phyloP scores from a whole-genome alignment of 2,329 filamentous ascomycete genomes.

The Niveomyces coronatus region DNA sequence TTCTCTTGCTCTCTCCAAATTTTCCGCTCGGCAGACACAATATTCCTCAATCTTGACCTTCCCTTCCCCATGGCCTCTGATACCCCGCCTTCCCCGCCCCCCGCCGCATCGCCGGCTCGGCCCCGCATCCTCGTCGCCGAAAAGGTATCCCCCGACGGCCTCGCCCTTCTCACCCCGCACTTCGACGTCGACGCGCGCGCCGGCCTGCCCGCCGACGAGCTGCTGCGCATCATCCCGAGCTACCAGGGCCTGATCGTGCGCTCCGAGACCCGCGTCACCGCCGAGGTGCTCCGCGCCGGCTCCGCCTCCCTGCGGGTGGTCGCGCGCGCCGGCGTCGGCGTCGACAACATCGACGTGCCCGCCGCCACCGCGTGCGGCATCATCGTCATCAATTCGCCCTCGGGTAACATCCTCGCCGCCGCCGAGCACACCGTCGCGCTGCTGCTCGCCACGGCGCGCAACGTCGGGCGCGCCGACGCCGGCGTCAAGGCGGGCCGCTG shows the following conservation, averaged over 20 bases:
- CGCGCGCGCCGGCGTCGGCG: conserved; percentile 69
- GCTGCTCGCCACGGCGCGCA: conserved; percentile 62
- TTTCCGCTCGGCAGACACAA: too few species aligned
- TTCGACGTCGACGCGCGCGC: conserved; percentile 62
- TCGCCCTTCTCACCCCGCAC: conserved; percentile 54
- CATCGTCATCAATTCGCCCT: conserved; percentile 70
- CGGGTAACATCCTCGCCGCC: conserved; percentile 71
- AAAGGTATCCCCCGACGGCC: conserved; percentile 69
- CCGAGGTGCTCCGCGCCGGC: conserved; percentile 53
- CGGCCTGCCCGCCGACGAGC: conserved; percentile 50
- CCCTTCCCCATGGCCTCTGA: background rate
- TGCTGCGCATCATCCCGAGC: conserved; percentile 54
- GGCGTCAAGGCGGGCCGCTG: conserved; percentile 62
- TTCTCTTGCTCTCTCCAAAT: too few species aligned
- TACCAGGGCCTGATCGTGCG: conserved; percentile 73
- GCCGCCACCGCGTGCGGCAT: conserved; percentile 63
- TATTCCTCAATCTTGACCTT: conserved; percentile 16
- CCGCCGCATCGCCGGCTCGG: conserved; percentile 13
- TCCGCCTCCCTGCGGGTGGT: conserved; percentile 65
- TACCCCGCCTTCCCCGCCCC: conserved; percentile 14
- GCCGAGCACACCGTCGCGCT: conserved; percentile 70
- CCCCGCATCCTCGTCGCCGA: conserved; percentile 61
- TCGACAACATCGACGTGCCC: conserved; percentile 72
- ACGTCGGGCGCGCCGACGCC: conserved; percentile 60
- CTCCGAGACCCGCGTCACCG: conserved; percentile 72